A percentile compares a stretch with the other conserved stretches of the same genome.
These are phyloP conservation scores for Pleoardoris graminearum DNA, from an alignment of 2,329 filamentous ascomycete species.

Conservation along the genomic window DNA sequence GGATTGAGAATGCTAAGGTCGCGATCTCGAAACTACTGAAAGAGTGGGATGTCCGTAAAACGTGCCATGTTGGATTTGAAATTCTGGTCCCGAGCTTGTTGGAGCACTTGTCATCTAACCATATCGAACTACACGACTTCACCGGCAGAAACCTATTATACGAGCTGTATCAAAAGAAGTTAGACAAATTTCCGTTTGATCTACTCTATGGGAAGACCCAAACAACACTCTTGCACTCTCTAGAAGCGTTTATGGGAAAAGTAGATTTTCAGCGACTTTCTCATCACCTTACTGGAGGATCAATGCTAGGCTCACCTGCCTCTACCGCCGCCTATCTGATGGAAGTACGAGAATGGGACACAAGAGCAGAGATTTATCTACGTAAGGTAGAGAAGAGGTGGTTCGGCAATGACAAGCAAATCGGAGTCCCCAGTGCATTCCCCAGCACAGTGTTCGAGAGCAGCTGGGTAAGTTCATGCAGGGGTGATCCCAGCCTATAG, in stretches of 20 bases:
- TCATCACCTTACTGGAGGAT: constrained; percentile 8
- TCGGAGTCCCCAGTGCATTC: constrained; percentile 30
- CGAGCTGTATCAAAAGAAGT: constrained; percentile 9
- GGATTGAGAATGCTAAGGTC: constrained; percentile 20
- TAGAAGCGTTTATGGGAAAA: constrained; percentile 45
- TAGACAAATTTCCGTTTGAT: constrained; percentile 12
- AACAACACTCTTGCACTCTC: constrained; percentile 42
- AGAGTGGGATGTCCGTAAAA: constrained; percentile 33
- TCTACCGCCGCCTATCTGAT: constrained; percentile 47
- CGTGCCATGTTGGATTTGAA: constrained; percentile 43
- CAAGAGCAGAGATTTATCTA: constrained; percentile 38
- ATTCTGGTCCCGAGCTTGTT: constrained; percentile 41
- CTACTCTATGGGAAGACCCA: constrained; percentile 7
- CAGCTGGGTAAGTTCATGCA: constrained; percentile 27
- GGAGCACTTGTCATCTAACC: constrained; percentile 29
- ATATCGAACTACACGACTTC: constrained; percentile 32
- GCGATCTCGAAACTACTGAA: constrained; percentile 26
- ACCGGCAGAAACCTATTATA: constrained; percentile 11
- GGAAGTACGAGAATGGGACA: constrained; percentile 33
- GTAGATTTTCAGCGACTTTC: constrained; percentile 44
- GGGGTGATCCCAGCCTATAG: constrained; percentile 5
- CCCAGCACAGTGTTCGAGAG: constrained; percentile 36
- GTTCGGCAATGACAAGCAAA: neutral
- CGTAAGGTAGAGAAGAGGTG: constrained; percentile 13
- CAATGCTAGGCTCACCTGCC: constrained; percentile 45